phyloP scores from a whole-genome alignment of 2,329 filamentous ascomycete species.

The Clarireedia hainanense region DNA sequence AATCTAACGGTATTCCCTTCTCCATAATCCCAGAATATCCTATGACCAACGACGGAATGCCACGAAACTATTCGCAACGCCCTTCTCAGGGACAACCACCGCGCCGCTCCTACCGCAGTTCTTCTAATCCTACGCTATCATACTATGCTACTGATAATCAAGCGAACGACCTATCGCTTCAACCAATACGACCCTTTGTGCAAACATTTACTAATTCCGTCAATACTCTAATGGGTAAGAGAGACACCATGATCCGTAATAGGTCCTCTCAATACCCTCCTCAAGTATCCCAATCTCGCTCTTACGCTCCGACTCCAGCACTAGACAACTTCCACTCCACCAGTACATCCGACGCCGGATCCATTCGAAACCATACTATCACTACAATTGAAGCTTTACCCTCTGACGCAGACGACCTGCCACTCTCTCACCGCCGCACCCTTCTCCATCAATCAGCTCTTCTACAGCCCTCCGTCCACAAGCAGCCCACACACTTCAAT shows the following conservation, averaged over 20 bases:
- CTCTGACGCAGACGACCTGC: constrained; percentile 56
- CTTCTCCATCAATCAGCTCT: constrained; percentile 41
- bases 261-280: constrained; percentile 16
- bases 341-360: constrained; percentile 35
- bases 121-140: constrained; percentile 12
- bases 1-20: constrained; percentile 10
- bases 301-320: constrained; percentile 12
- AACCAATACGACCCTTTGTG: too few species aligned
- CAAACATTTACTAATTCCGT: constrained; percentile 16
- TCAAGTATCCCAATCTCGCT: constrained; percentile 3
- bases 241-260: constrained; percentile 41
- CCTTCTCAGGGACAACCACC: not conserved
- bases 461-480: not conserved
- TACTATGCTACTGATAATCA: not conserved
- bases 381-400: constrained; percentile 26
- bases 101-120: not conserved
- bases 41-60: not conserved
- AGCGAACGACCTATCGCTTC: too few species aligned
- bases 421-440: constrained; percentile 59
- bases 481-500: constrained; percentile 34
- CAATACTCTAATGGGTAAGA: constrained; percentile 45
- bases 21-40: constrained; percentile 3
- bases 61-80: too few species aligned
- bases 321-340: constrained; percentile 14
- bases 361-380: constrained; percentile 25